Conservation (phyloP, 306 rosid genomes). For the Pueraria montana region DNA sequence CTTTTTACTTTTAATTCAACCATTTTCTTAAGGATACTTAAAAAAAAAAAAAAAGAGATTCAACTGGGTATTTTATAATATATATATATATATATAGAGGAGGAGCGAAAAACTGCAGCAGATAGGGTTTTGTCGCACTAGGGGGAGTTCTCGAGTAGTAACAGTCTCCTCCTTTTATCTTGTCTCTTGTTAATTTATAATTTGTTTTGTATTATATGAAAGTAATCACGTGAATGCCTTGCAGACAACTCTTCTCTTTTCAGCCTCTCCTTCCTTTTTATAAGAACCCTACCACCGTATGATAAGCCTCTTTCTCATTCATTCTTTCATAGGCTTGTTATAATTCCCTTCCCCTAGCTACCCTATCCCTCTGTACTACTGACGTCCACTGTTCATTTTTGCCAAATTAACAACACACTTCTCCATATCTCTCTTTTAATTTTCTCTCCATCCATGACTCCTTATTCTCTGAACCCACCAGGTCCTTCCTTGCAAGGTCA, state of each 20-base stretch:
- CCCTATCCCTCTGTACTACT: constrained; percentile 55
- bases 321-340: constrained; percentile 23
- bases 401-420: constrained; percentile 28
- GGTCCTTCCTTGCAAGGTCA: constrained; percentile 57
- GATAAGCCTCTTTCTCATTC: constrained; percentile 43
- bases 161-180: constrained; percentile 57
- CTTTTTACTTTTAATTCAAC: too few relatives aligned
- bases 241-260: constrained; percentile 49
- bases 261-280: constrained; percentile 41
- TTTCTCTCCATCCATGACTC: constrained; percentile 55
- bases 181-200: constrained; percentile 58
- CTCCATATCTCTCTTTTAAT: background rate
- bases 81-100: background rate
- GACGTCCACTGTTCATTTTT: constrained; percentile 46
- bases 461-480: constrained; percentile 61
- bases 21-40: too few relatives aligned
- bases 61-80: too few relatives aligned
- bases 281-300: constrained; percentile 53
- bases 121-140: constrained; percentile 57
- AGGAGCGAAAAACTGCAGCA: constrained; percentile 44
- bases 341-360: constrained; percentile 22
- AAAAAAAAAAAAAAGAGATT: too few relatives aligned
- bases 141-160: constrained; percentile 60
- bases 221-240: constrained; percentile 74
- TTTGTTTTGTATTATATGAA: constrained; percentile 49